phyloP scores from a whole-genome alignment of 345 rosid genomes.

The Populus ilicifolia region DNA sequence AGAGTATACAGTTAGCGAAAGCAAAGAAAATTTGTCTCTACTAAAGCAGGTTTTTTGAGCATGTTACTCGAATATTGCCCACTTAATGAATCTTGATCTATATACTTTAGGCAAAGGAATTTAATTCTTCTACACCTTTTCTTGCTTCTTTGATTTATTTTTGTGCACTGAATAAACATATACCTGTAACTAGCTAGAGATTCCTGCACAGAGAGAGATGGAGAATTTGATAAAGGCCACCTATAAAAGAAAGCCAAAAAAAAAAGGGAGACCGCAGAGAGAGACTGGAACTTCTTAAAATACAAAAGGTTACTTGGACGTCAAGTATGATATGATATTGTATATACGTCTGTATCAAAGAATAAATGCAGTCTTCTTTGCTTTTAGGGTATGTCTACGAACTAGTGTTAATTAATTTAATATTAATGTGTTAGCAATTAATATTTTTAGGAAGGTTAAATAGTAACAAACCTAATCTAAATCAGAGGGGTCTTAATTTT shows the following conservation, averaged over 20 bases:
- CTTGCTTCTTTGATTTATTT: not conserved
- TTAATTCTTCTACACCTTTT: constrained; percentile 28
- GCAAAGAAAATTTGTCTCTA: constrained; percentile 9
- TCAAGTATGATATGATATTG: constrained; percentile 52
- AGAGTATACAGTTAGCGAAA: not conserved
- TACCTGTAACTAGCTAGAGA: not conserved
- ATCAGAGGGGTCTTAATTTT: not conserved
- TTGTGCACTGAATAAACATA: not conserved
- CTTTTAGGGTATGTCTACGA: not conserved
- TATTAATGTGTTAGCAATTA: too few species aligned
- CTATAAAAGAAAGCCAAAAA: constrained; percentile 1
- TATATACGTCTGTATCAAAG: constrained; percentile 36
- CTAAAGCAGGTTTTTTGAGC: constrained; percentile 25
- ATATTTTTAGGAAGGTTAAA: not conserved
- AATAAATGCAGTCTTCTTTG: constrained; percentile 26
- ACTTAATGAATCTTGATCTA: constrained; percentile 17
- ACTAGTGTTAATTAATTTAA: not conserved
- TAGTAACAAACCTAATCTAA: not conserved
- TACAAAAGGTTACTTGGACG: constrained; percentile 64
- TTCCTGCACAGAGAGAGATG: not conserved
- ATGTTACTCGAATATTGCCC: not conserved
- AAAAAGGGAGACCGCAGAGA: not conserved
- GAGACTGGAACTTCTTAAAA: not conserved
- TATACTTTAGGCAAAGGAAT: constrained; percentile 18
- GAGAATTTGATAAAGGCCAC: constrained; percentile 15